These are phyloP conservation scores for Rubia yunnanensis DNA, from an alignment of 257 asterid species.

Conservation along the genomic window DNA sequence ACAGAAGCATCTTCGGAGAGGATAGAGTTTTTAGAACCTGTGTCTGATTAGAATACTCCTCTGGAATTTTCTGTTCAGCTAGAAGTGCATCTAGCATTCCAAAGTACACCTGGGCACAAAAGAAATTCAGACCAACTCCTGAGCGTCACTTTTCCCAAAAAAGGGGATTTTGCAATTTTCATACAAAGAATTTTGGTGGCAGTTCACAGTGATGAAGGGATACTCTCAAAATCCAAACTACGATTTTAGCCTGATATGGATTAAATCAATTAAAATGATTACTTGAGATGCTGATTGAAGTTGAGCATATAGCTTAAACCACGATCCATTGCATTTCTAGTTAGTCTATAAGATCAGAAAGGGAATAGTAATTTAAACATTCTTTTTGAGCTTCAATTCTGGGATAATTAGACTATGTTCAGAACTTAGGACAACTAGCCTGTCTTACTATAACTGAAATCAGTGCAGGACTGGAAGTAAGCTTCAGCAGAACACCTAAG, in stretches of 20 bases:
- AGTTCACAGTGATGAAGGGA: background rate
- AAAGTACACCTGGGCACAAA: constrained; percentile 53
- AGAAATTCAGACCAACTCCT: background rate
- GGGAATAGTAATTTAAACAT: background rate
- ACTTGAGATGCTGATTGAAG: background rate
- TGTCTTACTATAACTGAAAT: background rate
- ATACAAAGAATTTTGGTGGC: background rate
- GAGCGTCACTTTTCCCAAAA: background rate
- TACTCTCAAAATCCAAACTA: background rate
- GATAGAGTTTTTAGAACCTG: constrained; percentile 41
- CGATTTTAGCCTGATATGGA: background rate
- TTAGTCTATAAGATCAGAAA: background rate
- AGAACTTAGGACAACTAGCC: background rate
- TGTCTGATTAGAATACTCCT: constrained; percentile 57
- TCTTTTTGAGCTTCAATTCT: background rate
- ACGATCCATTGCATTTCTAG: background rate
- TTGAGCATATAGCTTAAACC: background rate
- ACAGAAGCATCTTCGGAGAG: constrained; percentile 10
- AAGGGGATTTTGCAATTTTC: background rate
- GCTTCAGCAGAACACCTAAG: background rate
- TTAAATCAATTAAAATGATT: background rate
- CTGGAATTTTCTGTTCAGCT: constrained; percentile 75
- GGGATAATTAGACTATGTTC: background rate
- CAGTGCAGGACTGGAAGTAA: background rate
- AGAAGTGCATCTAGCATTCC: constrained; percentile 68